Percentiles rank a stretch among this genome's conserved stretches.
These are phyloP conservation scores for Cordyceps militaris DNA, from an alignment of 2,329 filamentous ascomycete species.

Conservation along the genomic window DNA sequence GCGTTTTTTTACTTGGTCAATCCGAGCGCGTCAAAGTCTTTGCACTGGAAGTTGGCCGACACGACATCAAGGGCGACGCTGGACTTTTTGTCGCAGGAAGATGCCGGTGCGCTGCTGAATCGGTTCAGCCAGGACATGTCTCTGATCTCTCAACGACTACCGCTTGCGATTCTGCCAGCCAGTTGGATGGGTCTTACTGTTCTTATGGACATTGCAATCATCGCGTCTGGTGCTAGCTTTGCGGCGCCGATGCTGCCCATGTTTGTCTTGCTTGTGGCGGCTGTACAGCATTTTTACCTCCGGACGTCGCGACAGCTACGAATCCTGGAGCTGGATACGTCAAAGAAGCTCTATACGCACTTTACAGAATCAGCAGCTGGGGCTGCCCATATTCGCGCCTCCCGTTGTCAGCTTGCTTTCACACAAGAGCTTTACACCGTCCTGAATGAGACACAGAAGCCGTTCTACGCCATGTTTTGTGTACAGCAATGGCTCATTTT, in stretches of 20 bases:
- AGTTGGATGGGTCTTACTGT: constrained; percentile 21
- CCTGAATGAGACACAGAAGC: constrained; percentile 24
- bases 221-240: constrained; percentile 33
- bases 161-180: constrained; percentile 25
- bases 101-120: constrained; percentile 34
- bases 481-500: constrained; percentile 40
- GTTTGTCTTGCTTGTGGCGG: constrained; percentile 9
- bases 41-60: neutral
- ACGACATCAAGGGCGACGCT: constrained; percentile 28
- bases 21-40: neutral
- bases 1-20: neutral
- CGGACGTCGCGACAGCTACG: constrained; percentile 48
- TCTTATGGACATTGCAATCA: constrained; percentile 19
- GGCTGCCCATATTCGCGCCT: constrained; percentile 20
- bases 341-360: constrained; percentile 35
- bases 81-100: constrained; percentile 33
- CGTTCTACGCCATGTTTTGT: constrained; percentile 31
- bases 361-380: constrained; percentile 30
- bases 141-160: constrained; percentile 18
- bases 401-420: constrained; percentile 22
- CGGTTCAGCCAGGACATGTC: constrained; percentile 32
- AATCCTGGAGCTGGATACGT: constrained; percentile 45
- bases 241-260: constrained; percentile 36
- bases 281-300: constrained; percentile 25
- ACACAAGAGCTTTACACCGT: constrained; percentile 34